Conservation (phyloP, 163 green algal genomes). For the Scenedesmus sp. region DNA sequence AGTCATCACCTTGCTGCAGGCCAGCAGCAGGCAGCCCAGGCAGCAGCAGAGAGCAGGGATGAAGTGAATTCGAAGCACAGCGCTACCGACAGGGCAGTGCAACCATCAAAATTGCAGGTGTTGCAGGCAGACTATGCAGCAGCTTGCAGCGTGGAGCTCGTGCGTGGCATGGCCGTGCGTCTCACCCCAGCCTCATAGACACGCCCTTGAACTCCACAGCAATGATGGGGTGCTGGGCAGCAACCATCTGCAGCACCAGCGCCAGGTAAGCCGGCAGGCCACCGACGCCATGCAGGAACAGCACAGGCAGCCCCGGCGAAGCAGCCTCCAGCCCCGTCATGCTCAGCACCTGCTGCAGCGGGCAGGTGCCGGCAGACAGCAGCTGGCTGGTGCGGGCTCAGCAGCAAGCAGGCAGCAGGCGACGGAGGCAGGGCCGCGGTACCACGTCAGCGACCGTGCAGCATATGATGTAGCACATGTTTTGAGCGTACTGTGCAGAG, state of each 20-base stretch:
- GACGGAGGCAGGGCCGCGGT: too few species aligned
- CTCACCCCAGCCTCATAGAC: neutral
- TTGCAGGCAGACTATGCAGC: neutral
- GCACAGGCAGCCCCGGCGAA: neutral
- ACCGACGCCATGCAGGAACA: conserved; percentile 29
- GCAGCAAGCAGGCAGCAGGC: neutral
- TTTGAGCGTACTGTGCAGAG: too few species aligned
- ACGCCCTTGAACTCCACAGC: conserved; percentile 26
- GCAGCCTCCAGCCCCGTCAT: neutral
- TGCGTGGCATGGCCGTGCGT: too few species aligned
- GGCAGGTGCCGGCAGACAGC: neutral
- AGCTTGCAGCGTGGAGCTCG: neutral
- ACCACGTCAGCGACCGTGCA: neutral
- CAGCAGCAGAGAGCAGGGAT: neutral
- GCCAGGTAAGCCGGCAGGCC: conserved; percentile 16
- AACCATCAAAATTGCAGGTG: neutral
- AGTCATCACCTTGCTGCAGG: neutral
- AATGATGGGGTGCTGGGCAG: neutral
- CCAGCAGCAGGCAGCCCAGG: neutral
- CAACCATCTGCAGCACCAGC: neutral
- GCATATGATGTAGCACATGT: neutral
- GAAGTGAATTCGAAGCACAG: neutral
- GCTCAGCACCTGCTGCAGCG: neutral
- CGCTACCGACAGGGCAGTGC: neutral
- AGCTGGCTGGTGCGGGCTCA: neutral